A percentile compares a stretch with the other conserved stretches of the same genome.
Conservation (phyloP, 2,329 filamentous ascomycete species). For the Venturiaceae sp. region DNA sequence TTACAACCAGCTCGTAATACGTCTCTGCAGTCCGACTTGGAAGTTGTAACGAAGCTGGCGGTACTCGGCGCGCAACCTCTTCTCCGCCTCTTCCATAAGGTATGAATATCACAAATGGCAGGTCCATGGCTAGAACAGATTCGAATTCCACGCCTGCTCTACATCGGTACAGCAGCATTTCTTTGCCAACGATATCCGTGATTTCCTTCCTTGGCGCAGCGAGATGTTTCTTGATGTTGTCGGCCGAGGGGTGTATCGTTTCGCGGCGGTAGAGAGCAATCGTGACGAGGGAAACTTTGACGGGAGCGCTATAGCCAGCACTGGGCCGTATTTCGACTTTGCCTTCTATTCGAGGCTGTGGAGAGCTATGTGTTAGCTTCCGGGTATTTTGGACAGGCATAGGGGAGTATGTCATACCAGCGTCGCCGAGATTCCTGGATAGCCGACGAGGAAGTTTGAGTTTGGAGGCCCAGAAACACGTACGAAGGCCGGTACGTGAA, state of each 20-base stretch:
- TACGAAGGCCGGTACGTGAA: slow-evolving; percentile 57
- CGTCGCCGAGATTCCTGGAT: slow-evolving; percentile 95
- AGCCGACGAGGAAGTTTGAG: slow-evolving; percentile 91
- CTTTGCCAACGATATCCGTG: slow-evolving; percentile 88
- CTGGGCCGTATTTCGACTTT: slow-evolving; percentile 92
- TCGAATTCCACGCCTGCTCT: slow-evolving; percentile 76
- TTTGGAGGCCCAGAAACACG: slow-evolving; percentile 96
- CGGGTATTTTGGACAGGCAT: background rate
- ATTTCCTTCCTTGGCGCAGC: slow-evolving; percentile 85
- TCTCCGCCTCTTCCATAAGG: slow-evolving; percentile 87
- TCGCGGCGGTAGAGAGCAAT: slow-evolving; percentile 90
- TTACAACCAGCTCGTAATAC: slow-evolving; percentile 92
- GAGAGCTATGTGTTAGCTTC: background rate
- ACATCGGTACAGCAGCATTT: slow-evolving; percentile 85
- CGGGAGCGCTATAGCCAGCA: slow-evolving; percentile 76
- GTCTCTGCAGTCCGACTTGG: slow-evolving; percentile 93
- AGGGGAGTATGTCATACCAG: slow-evolving; percentile 52
- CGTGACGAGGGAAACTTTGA: slow-evolving; percentile 84
- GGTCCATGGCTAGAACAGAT: slow-evolving; percentile 86
- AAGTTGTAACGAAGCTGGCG: slow-evolving; percentile 83
- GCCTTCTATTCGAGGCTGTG: slow-evolving; percentile 88
- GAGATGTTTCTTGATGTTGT: slow-evolving; percentile 85
- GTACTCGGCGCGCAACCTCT: slow-evolving; percentile 81
- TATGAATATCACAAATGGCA: slow-evolving; percentile 96
- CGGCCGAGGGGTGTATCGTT: slow-evolving; percentile 91